Evolutionary conservation across 768 basidiomycete genomes (phyloP).

Genomic region (Podaxis mareebaensis): DNA sequence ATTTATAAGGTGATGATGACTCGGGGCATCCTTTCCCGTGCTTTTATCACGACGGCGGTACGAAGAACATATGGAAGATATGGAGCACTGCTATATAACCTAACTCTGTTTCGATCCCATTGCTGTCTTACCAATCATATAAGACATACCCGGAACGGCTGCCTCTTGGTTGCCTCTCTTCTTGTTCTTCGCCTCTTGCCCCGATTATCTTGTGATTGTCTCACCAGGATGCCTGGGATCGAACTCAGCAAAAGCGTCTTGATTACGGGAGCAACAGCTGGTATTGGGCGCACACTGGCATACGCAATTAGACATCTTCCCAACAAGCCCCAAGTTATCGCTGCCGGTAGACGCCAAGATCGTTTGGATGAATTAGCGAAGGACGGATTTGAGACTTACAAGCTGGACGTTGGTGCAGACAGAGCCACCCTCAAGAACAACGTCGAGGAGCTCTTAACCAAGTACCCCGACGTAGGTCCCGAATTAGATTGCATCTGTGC

Average conservation of each 20-base stretch:
- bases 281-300: slow-evolving; percentile 58
- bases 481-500: neutral
- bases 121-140: no score
- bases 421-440: slow-evolving; percentile 38
- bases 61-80: no score
- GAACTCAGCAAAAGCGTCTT: slow-evolving; percentile 50
- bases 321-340: slow-evolving; percentile 49
- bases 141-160: neutral
- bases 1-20: neutral
- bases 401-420: slow-evolving; percentile 45
- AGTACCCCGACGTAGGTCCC: slow-evolving; percentile 47
- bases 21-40: neutral
- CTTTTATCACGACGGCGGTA: neutral
- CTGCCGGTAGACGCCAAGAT: slow-evolving; percentile 49
- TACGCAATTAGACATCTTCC: slow-evolving; percentile 48
- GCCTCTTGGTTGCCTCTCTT: neutral
- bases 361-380: slow-evolving; percentile 50
- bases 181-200: neutral
- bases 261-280: slow-evolving; percentile 55
- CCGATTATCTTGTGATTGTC: neutral
- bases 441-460: slow-evolving; percentile 38
- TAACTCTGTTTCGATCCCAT: no score
- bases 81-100: neutral
- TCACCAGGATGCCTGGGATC: slow-evolving; percentile 34
- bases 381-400: slow-evolving; percentile 39